Base-by-base conservation (phyloP, 495 filamentous ascomycete genomes). In the Trypethelium eluteriae region DNA sequence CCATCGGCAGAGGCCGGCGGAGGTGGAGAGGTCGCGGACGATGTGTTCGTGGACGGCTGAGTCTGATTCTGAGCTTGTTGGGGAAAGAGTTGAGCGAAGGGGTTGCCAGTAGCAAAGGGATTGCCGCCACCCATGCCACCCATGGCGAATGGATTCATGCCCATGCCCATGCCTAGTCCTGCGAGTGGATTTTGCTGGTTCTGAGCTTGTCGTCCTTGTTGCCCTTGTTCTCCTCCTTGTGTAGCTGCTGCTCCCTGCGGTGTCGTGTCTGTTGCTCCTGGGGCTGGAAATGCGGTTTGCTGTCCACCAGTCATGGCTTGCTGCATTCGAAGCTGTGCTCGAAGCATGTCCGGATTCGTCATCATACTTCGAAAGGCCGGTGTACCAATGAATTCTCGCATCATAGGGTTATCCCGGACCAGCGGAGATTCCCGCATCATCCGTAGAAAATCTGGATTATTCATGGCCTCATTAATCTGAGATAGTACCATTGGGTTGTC, bases 291-390 rank as follows among this genome's bases (percentile, higher is more conserved):
- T 18, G 86, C 82, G 62, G 79, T 82, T 66, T 47, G 56, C 46
- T 77, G 71, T 25, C 79, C 83, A 12, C 79, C 79, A 62, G 75
- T 76, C 80, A 94, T 84, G 39, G 82, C 80, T 66, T 89, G 81
- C 69, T 90, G 87, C 84, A 98, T 87, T 65, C 89, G 85, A 50
- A 89, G 81, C 68, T 92, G 90, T 70, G 88, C 84, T 49, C 93
- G 83, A 34, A 98, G 80, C 35, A 88, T 85, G 16, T 89, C 86
- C 36, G 95, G 95, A 71, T 95, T 91, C n/a, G 93, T 93, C 83
- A 99, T 87, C 91, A 98, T 96, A 25, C 89, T 83, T 67, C 95
- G 85, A 73, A 97, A 93, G 64, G 89, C 83, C 0, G 92, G 91
- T 35, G 90, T 92, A 66, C 89, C 85, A 71, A 99, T 82, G 76